Base-by-base conservation (phyloP, 2,329 filamentous ascomycete genomes). In the Sclerotinia glacialis region DNA sequence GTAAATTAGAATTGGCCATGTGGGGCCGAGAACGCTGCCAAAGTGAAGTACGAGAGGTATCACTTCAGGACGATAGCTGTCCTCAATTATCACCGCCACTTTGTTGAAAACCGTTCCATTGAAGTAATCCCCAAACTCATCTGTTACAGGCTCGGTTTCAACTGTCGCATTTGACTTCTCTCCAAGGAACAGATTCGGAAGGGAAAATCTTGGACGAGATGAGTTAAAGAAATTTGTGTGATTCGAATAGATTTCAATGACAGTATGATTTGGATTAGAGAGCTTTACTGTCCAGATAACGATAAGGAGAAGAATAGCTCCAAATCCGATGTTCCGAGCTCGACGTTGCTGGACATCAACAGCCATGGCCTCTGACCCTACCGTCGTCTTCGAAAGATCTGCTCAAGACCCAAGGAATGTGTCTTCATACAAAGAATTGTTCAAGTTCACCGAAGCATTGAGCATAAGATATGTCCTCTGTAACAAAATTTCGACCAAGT, bases 1-100 rank as follows among this genome's bases (percentile, higher is more conserved):
- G 69, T 79, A 80, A 52, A 81, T 77, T 28, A 81, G 74, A 49
- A 82, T 77, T 5, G 79, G 79, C 80, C 80, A 82, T 12, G 70
- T 69, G 12, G 80, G 79, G 0, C 80, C 80, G 5, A 82, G 77
- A 14, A 79, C 76, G 52, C 72, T 72, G 49, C 74, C 71, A 68
- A 78, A 80, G 65, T 80, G 78, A 18, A 80, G 71, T 49, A 80
- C 74, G n/a, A 79, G 69, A 11, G 78, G 78, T 40, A 79, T 69
- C 16, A 80, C 72, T 34, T 75, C 76, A 16, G 72, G 64, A 14
- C 76, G 70, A 23, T 76, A 77, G 60, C 73, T 69, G n/a, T 76
- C 76, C 66, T 79, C 78, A 46, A 79, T 73, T 23, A 79, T 79
- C 9, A 78, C 74, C 0, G 78, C 78, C 6, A 74, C 78, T 59